Base-by-base conservation (phyloP, 768 basidiomycete genomes). In the Suillus lakei region DNA sequence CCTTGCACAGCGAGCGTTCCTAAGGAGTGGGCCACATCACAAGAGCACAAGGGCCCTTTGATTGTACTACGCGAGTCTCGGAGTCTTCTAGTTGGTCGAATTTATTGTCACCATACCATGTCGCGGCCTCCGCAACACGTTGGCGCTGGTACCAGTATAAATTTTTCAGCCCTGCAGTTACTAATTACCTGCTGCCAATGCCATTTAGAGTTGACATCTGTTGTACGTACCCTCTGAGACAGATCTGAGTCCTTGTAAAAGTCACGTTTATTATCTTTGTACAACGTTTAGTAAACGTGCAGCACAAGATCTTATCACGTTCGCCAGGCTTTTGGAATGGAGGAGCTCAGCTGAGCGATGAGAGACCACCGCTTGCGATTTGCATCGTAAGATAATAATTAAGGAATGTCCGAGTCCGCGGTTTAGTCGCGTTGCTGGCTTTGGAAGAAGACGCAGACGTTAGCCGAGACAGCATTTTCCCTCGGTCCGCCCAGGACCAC, bases 401-500 rank as follows among this genome's bases (percentile, higher is more conserved):
- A 26, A 38, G 4, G 23, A 36, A 56, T 36, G 34, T 34, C 32
- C 55, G 34, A 23, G 34, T 34, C 32, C 55, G 34, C 55, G 55
- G 58, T 41, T 28, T 13, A 39, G 10, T 53, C 28, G 36, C 6
- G n/a, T 36, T 38, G 55, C 34, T 56, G 54, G 54, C 54, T 55
- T 55, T 55, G 53, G 26, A 41, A 54, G 53, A 21, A 10, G 53
- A 5, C 13, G 41, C 21, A 34, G 21, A 54, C 53, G 5, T 21
- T 30, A 18, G 58, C 58, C 58, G 39, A 26, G 55, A 38, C 6
- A 51, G 23, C 26, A 51, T 51, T 58, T 59, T 59, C 58, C 39
- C 39, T 39, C 34, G 58, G 58, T 59, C 26, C 56, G 16, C 18
- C 48, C 23, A 48, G 23, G 23, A 16, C 12, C 50, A 51, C 1